phyloP scores from a whole-genome alignment of 495 filamentous ascomycete species.

The Chaetomium cochliodes region DNA sequence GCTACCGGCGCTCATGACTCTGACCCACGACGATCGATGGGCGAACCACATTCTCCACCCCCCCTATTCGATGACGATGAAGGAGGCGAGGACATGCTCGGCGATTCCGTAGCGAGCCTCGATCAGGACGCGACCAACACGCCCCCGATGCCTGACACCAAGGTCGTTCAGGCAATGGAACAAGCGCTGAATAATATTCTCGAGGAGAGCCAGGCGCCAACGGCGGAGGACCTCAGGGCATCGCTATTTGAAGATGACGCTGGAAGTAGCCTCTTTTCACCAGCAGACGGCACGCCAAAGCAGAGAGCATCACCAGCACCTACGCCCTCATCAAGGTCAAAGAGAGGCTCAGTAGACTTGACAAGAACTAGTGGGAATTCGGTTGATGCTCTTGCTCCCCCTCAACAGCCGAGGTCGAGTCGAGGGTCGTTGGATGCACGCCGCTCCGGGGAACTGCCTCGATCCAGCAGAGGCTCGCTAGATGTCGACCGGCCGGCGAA shows the following conservation, averaged over 20 bases:
- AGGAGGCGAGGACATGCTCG: constrained; percentile 50
- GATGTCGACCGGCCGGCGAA: constrained; percentile 51
- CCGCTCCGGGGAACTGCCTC: constrained; percentile 17
- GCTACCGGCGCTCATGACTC: constrained; percentile 34
- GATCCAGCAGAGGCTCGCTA: constrained; percentile 53
- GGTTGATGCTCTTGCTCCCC: constrained; percentile 1
- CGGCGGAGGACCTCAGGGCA: constrained; percentile 60
- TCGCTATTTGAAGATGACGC: constrained; percentile 55
- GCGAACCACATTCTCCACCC: constrained; percentile 41
- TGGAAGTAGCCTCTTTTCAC: constrained; percentile 50
- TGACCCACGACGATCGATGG: constrained; percentile 49
- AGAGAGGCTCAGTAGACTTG: constrained; percentile 59
- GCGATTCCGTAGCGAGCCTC: constrained; percentile 53
- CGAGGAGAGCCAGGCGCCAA: constrained; percentile 61
- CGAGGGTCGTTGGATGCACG: constrained; percentile 57
- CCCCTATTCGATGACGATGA: constrained; percentile 59
- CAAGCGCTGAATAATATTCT: constrained; percentile 93
- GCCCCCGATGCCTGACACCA: constrained; percentile 48
- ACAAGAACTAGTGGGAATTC: constrained; percentile 9
- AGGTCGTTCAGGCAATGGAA: constrained; percentile 89
- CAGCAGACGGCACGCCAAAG: constrained; percentile 45
- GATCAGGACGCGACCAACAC: constrained; percentile 44
- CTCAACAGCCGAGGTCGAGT: constrained; percentile 29
- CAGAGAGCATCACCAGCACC: constrained; percentile 21
- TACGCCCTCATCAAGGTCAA: constrained; percentile 25